Conservation (phyloP, 495 filamentous ascomycete species). For the Annulohypoxylon stygium region DNA sequence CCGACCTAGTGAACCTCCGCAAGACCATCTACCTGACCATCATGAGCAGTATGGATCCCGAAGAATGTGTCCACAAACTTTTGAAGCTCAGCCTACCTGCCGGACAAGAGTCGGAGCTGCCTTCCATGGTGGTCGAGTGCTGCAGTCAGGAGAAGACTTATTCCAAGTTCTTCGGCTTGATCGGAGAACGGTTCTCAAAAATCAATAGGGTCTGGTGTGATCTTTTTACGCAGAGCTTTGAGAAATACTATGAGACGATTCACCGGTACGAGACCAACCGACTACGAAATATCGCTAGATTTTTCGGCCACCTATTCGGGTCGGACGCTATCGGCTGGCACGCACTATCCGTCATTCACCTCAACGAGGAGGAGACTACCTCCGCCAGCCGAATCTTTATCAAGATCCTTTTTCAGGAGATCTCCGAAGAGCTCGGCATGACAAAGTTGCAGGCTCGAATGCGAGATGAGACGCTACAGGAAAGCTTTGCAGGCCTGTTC, state of each 20-base stretch:
- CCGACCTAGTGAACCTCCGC: conserved; percentile 91
- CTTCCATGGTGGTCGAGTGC: conserved; percentile 96
- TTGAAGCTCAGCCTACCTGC: conserved; percentile 90
- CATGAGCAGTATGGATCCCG: conserved; percentile 93
- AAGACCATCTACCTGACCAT: conserved; percentile 97
- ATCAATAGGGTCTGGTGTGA: conserved; percentile 95
- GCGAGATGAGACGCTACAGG: conserved; percentile 80
- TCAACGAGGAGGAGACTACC: conserved; percentile 98
- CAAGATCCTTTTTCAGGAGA: conserved; percentile 95
- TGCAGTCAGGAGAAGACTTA: conserved; percentile 96
- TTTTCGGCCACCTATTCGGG: conserved; percentile 92
- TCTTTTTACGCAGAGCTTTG: conserved; percentile 87
- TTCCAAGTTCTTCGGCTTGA: conserved; percentile 94
- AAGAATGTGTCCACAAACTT: conserved; percentile 95
- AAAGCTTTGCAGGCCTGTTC: conserved; percentile 89
- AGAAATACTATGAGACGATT: conserved; percentile 96
- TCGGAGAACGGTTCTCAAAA: conserved; percentile 94
- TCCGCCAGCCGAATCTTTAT: conserved; percentile 96
- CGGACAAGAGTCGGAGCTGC: conserved; percentile 91
- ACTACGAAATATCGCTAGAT: conserved; percentile 91
- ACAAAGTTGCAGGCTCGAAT: conserved; percentile 79
- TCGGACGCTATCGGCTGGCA: conserved; percentile 94
- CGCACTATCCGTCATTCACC: conserved; percentile 81
- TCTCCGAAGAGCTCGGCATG: conserved; percentile 88
- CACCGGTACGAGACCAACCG: conserved; percentile 96